Conservation (phyloP, 192 early-diverging fungal species). For the Pilobolus umbonatus region DNA sequence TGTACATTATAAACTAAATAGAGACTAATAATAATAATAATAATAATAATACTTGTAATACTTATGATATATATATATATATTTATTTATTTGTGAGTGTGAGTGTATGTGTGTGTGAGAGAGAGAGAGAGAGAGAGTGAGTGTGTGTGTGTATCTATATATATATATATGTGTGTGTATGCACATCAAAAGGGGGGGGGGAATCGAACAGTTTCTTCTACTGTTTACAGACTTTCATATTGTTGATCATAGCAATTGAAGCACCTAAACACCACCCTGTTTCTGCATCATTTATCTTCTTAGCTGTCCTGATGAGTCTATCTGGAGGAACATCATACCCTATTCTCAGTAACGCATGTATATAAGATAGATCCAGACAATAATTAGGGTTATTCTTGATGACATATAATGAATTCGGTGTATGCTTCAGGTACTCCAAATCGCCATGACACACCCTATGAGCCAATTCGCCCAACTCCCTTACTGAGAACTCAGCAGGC, state of each 20-base stretch:
- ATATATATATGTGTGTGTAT: too few species aligned
- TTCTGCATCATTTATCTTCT: conserved; percentile 90
- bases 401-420: conserved; percentile 48
- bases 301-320: conserved; percentile 70
- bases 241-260: conserved; percentile 78
- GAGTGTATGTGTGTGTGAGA: too few species aligned
- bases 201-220: too few species aligned
- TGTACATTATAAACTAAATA: too few species aligned
- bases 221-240: conserved; percentile 28
- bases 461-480: conserved; percentile 61
- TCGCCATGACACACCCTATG: conserved; percentile 63
- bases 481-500: conserved; percentile 65
- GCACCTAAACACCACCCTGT: conserved; percentile 97
- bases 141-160: too few species aligned
- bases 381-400: conserved; percentile 57
- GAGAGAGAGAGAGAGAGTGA: too few species aligned
- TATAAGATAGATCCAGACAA: conserved; percentile 90
- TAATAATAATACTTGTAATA: too few species aligned
- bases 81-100: too few species aligned
- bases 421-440: conserved; percentile 41
- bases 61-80: too few species aligned
- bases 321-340: conserved; percentile 79
- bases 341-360: conserved; percentile 73
- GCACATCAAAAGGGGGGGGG: too few species aligned
- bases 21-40: too few species aligned